Conservation (phyloP, 1,284 basidiomycete genomes). For the Erythrobasidium hasegawianum region DNA sequence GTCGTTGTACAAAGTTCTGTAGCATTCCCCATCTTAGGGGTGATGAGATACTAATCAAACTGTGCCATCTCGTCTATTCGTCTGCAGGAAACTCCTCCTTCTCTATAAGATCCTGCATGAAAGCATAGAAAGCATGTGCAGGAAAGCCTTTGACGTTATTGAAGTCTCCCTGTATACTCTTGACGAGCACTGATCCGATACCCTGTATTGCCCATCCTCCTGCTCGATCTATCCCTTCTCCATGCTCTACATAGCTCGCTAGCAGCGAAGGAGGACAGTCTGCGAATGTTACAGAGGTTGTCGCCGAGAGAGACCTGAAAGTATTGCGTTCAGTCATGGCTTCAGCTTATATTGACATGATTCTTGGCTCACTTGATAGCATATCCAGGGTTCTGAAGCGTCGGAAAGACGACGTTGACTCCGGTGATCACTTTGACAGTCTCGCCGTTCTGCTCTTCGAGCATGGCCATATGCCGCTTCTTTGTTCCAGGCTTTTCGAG, state of each 20-base stretch:
- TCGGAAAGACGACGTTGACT: conserved; percentile 71
- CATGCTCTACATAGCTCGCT: conserved; percentile 78
- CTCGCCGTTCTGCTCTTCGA: conserved; percentile 77
- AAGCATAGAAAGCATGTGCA: conserved; percentile 54
- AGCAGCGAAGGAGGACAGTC: conserved; percentile 55
- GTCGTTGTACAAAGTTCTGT: too few species aligned
- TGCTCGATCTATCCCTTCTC: conserved; percentile 76
- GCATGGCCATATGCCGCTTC: conserved; percentile 80
- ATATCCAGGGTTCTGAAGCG: conserved; percentile 79
- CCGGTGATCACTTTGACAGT: conserved; percentile 87
- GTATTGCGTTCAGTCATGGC: too few species aligned
- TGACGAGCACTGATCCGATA: conserved; percentile 70
- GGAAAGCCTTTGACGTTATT: conserved; percentile 91
- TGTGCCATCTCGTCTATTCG: too few species aligned
- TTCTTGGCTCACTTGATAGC: conserved; percentile 61
- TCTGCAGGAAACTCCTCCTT: conserved; percentile 27
- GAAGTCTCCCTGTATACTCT: conserved; percentile 85
- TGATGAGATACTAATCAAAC: too few species aligned
- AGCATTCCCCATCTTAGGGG: too few species aligned
- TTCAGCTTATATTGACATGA: too few species aligned
- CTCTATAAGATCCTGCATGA: conserved; percentile 28
- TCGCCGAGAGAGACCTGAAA: conserved; percentile 5
- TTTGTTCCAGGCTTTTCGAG: conserved; percentile 82
- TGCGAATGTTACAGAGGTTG: conserved; percentile 48
- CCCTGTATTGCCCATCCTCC: conserved; percentile 86